Evolutionary conservation across 345 rosid species (phyloP).

Genomic region (Moricandia arvensis): DNA sequence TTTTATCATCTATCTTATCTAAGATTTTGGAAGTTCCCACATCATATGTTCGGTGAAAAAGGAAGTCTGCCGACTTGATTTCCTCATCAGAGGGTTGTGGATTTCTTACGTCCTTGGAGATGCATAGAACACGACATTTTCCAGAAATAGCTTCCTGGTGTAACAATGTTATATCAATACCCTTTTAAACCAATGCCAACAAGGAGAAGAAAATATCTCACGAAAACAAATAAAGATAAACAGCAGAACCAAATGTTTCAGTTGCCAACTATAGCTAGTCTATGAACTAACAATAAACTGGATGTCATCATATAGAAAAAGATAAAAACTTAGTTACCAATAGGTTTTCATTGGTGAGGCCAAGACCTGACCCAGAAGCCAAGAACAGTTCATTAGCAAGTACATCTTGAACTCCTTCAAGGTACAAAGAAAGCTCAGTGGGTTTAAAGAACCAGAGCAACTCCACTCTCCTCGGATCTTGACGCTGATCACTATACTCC

Average conservation of each 20-base stretch:
- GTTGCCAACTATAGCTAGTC: neutral
- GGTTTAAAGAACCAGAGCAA: conserved; percentile 77
- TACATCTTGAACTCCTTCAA: conserved; percentile 30
- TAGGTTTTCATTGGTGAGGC: conserved; percentile 66
- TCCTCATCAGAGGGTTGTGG: conserved; percentile 56
- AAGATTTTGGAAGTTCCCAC: conserved; percentile 40
- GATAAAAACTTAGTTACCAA: conserved; percentile 48
- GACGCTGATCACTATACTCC: conserved; percentile 48
- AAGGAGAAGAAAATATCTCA: neutral
- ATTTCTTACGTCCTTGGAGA: conserved; percentile 66
- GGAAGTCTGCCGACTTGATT: conserved; percentile 58
- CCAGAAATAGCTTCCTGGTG: conserved; percentile 76
- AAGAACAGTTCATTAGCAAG: conserved; percentile 61
- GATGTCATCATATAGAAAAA: neutral
- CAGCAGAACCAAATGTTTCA: neutral
- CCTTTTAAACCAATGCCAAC: neutral
- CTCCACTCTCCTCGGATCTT: conserved; percentile 47
- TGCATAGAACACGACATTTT: conserved; percentile 74
- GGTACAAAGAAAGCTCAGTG: conserved; percentile 44
- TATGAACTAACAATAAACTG: neutral
- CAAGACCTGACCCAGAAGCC: conserved; percentile 76
- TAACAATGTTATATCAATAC: conserved; percentile 11
- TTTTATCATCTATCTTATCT: conserved; percentile 56
- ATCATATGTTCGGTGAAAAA: conserved; percentile 65
- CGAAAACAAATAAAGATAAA: neutral